Conservation (phyloP, 306 rosid genomes). For the Cucumis cinereus region DNA sequence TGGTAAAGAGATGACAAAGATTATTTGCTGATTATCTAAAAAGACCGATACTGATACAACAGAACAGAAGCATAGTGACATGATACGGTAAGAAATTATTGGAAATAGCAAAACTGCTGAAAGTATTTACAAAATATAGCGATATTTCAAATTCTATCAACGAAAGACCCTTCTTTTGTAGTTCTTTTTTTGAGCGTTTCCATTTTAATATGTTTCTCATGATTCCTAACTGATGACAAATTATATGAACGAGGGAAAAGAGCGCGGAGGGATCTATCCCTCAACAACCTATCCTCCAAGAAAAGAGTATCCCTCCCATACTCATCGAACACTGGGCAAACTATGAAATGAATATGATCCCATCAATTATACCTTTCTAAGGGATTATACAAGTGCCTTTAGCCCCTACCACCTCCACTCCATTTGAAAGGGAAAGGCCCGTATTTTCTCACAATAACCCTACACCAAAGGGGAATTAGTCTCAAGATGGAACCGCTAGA, state of each 20-base stretch:
- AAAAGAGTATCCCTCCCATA: not conserved
- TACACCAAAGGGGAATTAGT: not conserved
- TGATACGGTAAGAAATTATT: no score
- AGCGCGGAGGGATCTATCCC: not conserved
- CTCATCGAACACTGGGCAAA: not conserved
- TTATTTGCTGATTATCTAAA: slow-evolving; percentile 1
- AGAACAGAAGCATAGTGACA: no score
- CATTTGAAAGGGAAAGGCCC: not conserved
- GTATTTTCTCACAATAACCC: not conserved
- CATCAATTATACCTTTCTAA: not conserved
- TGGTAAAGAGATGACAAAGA: not conserved
- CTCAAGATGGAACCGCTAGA: not conserved
- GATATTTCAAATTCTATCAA: no score
- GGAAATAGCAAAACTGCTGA: no score
- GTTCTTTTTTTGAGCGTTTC: not conserved
- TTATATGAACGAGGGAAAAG: not conserved
- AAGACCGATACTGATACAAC: no score
- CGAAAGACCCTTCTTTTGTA: not conserved
- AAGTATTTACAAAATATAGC: no score
- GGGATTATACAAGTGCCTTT: not conserved
- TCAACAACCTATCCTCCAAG: not conserved
- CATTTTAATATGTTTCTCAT: not conserved
- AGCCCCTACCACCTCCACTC: not conserved
- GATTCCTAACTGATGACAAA: not conserved
- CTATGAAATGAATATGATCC: not conserved